Base-by-base conservation (phyloP, 768 basidiomycete species). In the Mycena chlorophos region DNA sequence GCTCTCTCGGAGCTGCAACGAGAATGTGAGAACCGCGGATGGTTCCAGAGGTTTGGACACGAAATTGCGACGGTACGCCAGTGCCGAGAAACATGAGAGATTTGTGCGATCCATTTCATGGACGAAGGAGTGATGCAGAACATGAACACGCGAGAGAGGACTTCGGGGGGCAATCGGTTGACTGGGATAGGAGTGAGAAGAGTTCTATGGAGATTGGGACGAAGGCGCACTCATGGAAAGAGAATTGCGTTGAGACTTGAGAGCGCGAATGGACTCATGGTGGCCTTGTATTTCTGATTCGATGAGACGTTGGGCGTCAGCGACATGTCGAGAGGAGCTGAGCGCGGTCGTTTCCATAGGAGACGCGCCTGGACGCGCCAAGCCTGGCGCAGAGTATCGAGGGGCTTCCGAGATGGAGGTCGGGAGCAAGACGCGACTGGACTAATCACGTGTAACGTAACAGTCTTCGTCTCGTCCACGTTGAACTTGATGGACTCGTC, bases 401-500 rank as follows among this genome's bases (percentile, higher is more conserved):
- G 49, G 57, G 60, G 48, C 62, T 57, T 64, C 55, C 55, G 63
- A 26, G 47, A n/a, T 43, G 29, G 48, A 26, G 13, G 47, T 22
- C 22, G 22, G n/a, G 22, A 16, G 14, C 16, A 38, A 27, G 20
- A 17, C 13, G n/a, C n/a, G n/a, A n/a, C n/a, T n/a, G n/a, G n/a
- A 16, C 17, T 22, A 46, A 37, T 45, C 47, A 38, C 43, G 38
- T 16, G 39, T 31, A 25, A 52, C 5, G 45, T 12, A 20, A n/a
- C 40, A 34, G 30, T 30, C 26, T 25, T 17, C n/a, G n/a, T n/a
- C n/a, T n/a, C n/a, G n/a, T n/a, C n/a, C n/a, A 25, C 25, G 47
- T 46, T 52, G n/a, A 46, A 38, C 54, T 53, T 30, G 31, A 83
- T 84, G 83, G 79, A 79, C 49, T 86, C 84, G 3, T 77, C 83